phyloP scores from a whole-genome alignment of 768 basidiomycete species.

The Porpolomopsis calyptriformis region DNA sequence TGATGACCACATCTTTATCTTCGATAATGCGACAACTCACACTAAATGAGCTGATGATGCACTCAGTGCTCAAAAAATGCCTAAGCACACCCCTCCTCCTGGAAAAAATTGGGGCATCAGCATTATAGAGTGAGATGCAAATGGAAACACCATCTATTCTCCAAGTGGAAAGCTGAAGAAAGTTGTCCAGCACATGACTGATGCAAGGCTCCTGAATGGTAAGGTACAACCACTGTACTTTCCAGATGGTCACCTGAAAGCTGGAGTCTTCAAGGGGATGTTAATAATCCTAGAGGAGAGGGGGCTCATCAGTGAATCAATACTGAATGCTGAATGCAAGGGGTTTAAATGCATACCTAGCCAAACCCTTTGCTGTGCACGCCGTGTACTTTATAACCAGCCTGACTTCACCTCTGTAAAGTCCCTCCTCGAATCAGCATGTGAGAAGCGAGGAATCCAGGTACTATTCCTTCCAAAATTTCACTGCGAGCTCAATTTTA shows the following conservation, averaged over 20 bases:
- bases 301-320: background rate
- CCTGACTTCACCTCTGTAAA: slow-evolving; percentile 22
- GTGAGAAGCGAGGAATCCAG: slow-evolving; percentile 9
- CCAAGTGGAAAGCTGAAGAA: slow-evolving; percentile 15
- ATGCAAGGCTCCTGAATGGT: slow-evolving; percentile 1
- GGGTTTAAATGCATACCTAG: slow-evolving; percentile 10
- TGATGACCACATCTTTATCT: slow-evolving; percentile 18
- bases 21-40: slow-evolving; percentile 22
- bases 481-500: slow-evolving; percentile 28
- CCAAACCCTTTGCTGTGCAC: slow-evolving; percentile 18
- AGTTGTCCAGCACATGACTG: background rate
- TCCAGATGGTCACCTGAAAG: background rate
- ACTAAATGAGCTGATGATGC: slow-evolving; percentile 15
- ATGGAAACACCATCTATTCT: slow-evolving; percentile 16
- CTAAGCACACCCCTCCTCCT: slow-evolving; percentile 10
- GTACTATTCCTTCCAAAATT: slow-evolving; percentile 22
- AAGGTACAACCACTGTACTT: slow-evolving; percentile 6
- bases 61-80: slow-evolving; percentile 20
- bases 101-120: slow-evolving; percentile 5
- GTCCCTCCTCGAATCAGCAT: slow-evolving; percentile 10
- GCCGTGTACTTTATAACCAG: slow-evolving; percentile 21
- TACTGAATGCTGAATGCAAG: slow-evolving; percentile 3
- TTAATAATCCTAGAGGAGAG: slow-evolving; percentile 3
- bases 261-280: slow-evolving; percentile 8
- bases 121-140: background rate